These are phyloP conservation scores for Wallacemonas sp. DNA, from an alignment of 208 protist genomes.

Conservation along the genomic window DNA sequence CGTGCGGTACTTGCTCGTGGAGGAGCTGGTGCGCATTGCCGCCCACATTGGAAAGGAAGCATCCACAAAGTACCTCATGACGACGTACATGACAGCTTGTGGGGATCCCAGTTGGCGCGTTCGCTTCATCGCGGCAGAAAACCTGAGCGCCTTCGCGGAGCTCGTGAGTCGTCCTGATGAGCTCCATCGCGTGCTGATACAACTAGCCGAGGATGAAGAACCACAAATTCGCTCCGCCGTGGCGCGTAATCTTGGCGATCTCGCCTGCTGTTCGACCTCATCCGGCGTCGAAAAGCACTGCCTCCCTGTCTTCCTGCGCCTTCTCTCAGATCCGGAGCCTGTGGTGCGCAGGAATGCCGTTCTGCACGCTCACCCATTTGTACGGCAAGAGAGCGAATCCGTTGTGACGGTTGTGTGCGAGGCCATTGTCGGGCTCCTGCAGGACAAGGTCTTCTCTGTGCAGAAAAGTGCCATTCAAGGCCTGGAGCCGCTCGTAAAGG, in stretches of 20 bases:
- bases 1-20: conserved; percentile 60
- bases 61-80: conserved; percentile 53
- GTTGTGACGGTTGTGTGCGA: conserved; percentile 37
- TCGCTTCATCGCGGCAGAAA: conserved; percentile 56
- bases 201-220: conserved; percentile 61
- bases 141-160: conserved; percentile 45
- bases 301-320: conserved; percentile 33
- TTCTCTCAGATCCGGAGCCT: conserved; percentile 54
- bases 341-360: conserved; percentile 55
- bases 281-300: conserved; percentile 29
- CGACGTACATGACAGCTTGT: conserved; percentile 37
- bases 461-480: conserved; percentile 49
- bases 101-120: conserved; percentile 79
- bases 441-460: conserved; percentile 39
- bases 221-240: conserved; percentile 63
- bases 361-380: conserved; percentile 41
- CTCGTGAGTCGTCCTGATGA: conserved; percentile 47
- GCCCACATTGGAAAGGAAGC: conserved; percentile 45
- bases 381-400: conserved; percentile 37
- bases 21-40: conserved; percentile 51
- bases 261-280: conserved; percentile 28
- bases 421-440: conserved; percentile 36
- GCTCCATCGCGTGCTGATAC: conserved; percentile 41
- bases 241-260: conserved; percentile 50
- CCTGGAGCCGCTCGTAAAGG: conserved; percentile 30